These are phyloP conservation scores for Agaricus subrufescens DNA, from an alignment of 768 basidiomycete genomes.

Conservation along the genomic window DNA sequence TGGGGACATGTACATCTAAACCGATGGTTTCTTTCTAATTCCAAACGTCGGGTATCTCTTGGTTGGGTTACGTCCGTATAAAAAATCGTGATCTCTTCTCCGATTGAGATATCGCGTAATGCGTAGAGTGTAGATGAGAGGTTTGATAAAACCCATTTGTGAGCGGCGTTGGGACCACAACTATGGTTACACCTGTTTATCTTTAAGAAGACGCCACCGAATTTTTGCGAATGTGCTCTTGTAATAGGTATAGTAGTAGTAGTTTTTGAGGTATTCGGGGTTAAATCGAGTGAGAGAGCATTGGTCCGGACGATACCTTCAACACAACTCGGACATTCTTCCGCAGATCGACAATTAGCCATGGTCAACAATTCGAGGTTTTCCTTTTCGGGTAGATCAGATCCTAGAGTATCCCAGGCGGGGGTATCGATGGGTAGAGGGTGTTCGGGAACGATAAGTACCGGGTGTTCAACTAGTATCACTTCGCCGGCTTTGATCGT, in stretches of 20 bases:
- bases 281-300: conserved; percentile 31
- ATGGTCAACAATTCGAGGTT: conserved; percentile 26
- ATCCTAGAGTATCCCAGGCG: conserved; percentile 26
- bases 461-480: conserved; percentile 35
- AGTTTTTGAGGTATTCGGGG: conserved; percentile 3
- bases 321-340: conserved; percentile 28
- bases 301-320: conserved; percentile 44
- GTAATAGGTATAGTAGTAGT: not conserved
- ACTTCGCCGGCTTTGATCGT: conserved; percentile 27
- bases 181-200: conserved; percentile 44
- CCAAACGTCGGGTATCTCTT: conserved; percentile 26
- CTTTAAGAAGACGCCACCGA: conserved; percentile 37
- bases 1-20: conserved; percentile 37
- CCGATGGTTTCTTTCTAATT: conserved; percentile 32
- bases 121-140: conserved; percentile 37
- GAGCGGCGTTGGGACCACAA: conserved; percentile 39
- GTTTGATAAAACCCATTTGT: conserved; percentile 35
- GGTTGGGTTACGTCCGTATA: conserved; percentile 38
- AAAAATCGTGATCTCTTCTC: conserved; percentile 42
- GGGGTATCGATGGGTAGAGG: conserved; percentile 21
- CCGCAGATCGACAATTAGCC: conserved; percentile 23
- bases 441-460: conserved; percentile 30
- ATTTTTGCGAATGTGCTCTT: conserved; percentile 19
- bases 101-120: conserved; percentile 29
- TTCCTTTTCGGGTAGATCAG: conserved; percentile 19